phyloP scores from a whole-genome alignment of 2,329 filamentous ascomycete species.

The Penicillium sp. region DNA sequence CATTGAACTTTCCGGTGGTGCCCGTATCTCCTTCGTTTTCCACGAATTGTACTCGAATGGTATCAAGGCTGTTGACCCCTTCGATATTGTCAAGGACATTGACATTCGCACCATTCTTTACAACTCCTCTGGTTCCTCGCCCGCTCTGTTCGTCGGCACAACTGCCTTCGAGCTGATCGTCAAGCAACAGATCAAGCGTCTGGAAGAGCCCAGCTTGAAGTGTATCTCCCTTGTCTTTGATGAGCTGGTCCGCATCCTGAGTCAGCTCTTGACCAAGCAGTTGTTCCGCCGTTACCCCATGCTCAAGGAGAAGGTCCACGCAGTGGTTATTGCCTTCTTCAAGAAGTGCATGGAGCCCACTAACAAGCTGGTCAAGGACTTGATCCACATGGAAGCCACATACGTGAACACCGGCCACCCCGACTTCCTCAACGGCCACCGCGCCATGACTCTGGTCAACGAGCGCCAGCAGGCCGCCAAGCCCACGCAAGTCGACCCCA shows the following conservation, averaged over 20 bases:
- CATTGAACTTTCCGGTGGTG: conserved; percentile 90
- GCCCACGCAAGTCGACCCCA: conserved; percentile 94
- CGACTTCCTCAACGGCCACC: conserved; percentile 94
- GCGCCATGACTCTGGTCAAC: conserved; percentile 96
- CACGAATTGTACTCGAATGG: conserved; percentile 98
- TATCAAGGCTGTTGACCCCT: conserved; percentile 95
- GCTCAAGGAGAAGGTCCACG: conserved; percentile 95
- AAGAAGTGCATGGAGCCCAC: conserved; percentile 98
- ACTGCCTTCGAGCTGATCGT: conserved; percentile 98
- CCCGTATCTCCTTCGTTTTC: conserved; percentile 98
- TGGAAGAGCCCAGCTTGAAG: conserved; percentile 96
- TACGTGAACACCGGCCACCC: conserved; percentile 99
- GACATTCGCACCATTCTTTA: conserved; percentile 96
- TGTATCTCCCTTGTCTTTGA: conserved; percentile 97
- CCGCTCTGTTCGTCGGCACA: conserved; percentile 93
- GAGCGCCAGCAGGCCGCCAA: conserved; percentile 79
- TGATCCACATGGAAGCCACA: conserved; percentile 93
- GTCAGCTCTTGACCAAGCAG: conserved; percentile 83
- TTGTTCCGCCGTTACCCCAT: conserved; percentile 91
- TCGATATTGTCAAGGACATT: conserved; percentile 94
- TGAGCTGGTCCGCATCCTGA: conserved; percentile 92
- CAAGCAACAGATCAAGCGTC: conserved; percentile 95
- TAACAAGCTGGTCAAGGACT: conserved; percentile 91
- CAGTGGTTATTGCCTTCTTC: conserved; percentile 90
- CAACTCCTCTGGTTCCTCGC: conserved; percentile 98